Evolutionary conservation across 2,329 filamentous ascomycete genomes (phyloP).

Genomic region (Xylaria sp.): DNA sequence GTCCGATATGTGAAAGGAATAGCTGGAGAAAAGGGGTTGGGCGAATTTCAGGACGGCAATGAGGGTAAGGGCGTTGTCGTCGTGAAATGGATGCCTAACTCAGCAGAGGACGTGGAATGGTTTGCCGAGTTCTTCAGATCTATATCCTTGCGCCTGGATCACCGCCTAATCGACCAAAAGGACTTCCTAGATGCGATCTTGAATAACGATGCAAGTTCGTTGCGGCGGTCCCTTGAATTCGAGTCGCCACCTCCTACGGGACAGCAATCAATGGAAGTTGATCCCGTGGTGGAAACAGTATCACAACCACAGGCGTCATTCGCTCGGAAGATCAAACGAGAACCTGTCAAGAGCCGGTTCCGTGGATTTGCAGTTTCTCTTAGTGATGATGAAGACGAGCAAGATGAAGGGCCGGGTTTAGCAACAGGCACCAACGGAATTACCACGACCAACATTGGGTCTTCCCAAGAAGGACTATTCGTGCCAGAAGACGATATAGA

Average conservation of each 20-base stretch:
- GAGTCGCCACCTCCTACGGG: conserved; percentile 32
- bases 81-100: conserved; percentile 62
- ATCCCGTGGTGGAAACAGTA: conserved; percentile 17
- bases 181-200: conserved; percentile 90
- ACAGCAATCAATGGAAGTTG: conserved; percentile 27
- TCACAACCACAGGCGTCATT: conserved; percentile 10
- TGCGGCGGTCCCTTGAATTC: conserved; percentile 63
- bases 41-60: conserved; percentile 57
- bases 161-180: conserved; percentile 79
- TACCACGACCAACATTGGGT: conserved; percentile 27
- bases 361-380: conserved; percentile 60
- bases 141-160: conserved; percentile 67
- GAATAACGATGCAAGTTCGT: conserved; percentile 65
- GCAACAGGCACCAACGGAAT: conserved; percentile 5
- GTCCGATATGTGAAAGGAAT: conserved; percentile 69
- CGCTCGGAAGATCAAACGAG: conserved; percentile 35
- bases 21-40: conserved; percentile 67
- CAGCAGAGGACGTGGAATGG: conserved; percentile 56
- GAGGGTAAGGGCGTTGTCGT: conserved; percentile 70
- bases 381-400: conserved; percentile 20
- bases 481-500: conserved; percentile 46
- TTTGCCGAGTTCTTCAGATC: conserved; percentile 62
- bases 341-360: conserved; percentile 54
- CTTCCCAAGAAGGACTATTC: conserved; percentile 45
- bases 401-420: conserved; percentile 31